Percentiles rank a stretch among this genome's conserved stretches.
phyloP scores from a whole-genome alignment of 2,329 filamentous ascomycete species.

The Hypoxylon sp. region DNA sequence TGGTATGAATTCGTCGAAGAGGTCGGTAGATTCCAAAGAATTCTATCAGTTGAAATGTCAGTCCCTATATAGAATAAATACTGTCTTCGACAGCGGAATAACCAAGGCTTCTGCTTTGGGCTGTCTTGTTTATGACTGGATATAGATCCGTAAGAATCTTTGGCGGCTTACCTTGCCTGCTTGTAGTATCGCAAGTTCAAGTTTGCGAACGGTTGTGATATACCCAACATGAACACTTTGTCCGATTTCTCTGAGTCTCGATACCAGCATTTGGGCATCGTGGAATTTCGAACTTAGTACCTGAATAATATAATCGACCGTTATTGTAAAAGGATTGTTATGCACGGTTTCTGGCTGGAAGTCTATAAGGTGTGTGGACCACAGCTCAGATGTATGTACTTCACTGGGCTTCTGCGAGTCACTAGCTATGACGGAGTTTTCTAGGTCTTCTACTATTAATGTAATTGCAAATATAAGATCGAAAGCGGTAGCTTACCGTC shows the following conservation, averaged over 20 bases:
- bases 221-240: constrained; percentile 56
- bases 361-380: constrained; percentile 59
- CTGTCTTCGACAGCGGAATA: background rate
- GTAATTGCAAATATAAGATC: background rate
- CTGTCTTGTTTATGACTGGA: background rate
- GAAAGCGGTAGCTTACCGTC: constrained; percentile 61
- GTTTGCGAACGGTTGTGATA: constrained; percentile 60
- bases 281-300: constrained; percentile 56
- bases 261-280: constrained; percentile 52
- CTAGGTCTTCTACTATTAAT: constrained; percentile 60
- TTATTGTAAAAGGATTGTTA: constrained; percentile 56
- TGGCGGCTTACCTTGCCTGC: constrained; percentile 63
- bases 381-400: constrained; percentile 60
- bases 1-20: constrained; percentile 61
- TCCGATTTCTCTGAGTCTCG: constrained; percentile 56
- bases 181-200: constrained; percentile 67
- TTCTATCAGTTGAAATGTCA: constrained; percentile 53
- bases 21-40: constrained; percentile 55
- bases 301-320: constrained; percentile 57
- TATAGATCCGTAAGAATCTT: background rate
- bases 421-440: constrained; percentile 60
- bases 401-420: constrained; percentile 51
- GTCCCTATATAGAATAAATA: background rate
- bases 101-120: background rate
- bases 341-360: constrained; percentile 46